Evolutionary conservation across 1,139 yeast species (phyloP).

Genomic region (Candida albicans): DNA sequence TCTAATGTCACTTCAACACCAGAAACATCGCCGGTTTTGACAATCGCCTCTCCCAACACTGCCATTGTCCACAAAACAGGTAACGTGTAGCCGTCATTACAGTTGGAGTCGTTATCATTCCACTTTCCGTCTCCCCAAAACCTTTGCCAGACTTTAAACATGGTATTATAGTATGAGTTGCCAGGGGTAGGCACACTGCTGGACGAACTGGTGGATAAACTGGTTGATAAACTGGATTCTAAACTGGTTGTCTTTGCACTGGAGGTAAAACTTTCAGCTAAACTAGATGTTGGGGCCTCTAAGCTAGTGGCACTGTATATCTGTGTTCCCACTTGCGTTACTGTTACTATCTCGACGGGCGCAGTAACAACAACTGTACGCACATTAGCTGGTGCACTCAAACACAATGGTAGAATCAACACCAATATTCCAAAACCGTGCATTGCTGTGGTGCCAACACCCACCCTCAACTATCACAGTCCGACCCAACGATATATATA

Average conservation of each 20-base stretch:
- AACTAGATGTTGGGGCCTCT: too few relatives aligned
- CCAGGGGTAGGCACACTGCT: too few relatives aligned
- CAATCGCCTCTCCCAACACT: slow-evolving; percentile 26
- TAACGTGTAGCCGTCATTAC: slow-evolving; percentile 14
- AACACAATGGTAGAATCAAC: neutral
- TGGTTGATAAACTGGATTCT: too few relatives aligned
- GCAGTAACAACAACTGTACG: slow-evolving; percentile 5
- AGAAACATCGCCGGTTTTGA: slow-evolving; percentile 15
- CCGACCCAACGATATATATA: neutral
- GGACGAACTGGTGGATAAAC: neutral
- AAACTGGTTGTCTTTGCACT: too few relatives aligned
- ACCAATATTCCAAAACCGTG: too few relatives aligned
- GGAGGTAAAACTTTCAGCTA: too few relatives aligned
- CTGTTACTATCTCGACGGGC: slow-evolving; percentile 1
- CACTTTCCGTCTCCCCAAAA: slow-evolving; percentile 25
- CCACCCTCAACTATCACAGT: neutral
- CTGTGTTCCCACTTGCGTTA: neutral
- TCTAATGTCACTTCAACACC: slow-evolving; percentile 15
- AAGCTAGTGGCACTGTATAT: too few relatives aligned
- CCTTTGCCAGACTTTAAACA: slow-evolving; percentile 20
- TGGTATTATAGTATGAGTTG: slow-evolving; percentile 10
- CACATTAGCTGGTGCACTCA: neutral
- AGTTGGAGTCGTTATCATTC: slow-evolving; percentile 17
- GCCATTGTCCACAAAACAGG: slow-evolving; percentile 30
- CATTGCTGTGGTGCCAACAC: too few relatives aligned